Base-by-base conservation (phyloP, 2,329 filamentous ascomycete genomes). In the Aspergillus sp. region DNA sequence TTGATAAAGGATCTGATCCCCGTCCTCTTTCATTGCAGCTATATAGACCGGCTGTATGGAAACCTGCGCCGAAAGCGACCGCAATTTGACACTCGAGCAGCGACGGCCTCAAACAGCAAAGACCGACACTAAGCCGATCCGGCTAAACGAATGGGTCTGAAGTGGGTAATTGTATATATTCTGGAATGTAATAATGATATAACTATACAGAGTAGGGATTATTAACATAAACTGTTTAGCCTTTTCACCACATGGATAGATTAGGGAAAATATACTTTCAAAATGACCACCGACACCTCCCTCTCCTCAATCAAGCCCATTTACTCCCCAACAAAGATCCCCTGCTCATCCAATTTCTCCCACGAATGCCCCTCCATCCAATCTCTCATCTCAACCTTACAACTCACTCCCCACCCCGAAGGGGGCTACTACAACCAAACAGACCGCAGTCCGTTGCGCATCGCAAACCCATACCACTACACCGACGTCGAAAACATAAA, bases 371-470 rank as follows among this genome's bases (percentile, higher is more conserved):
- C 27, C 27, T 31, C 9, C 27, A 31, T 31, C 27, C 27, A 31
- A 31, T 31, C 27, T 31, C 27, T 31, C 27, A 31, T 31, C 27
- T 31, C 9, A 11, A 11, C 27, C 8, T 31, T 31, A 11, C 27
- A 31, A 31, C 77, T 88, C 24, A 68, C 75, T 48, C 74, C 79
- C 8, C 85, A 89, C 70, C 79, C 84, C 44, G 86, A 89, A 74
- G 86, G 86, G 52, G 86, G 86, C 46, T 89, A 86, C 74, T 89
- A 83, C 65, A 73, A 72, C 61, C 84, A 87, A 69, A 89, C 85
- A 1, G 84, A 89, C 71, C 77, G 80, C 55, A 78, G 82, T 61
- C 64, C 75, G 2, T 73, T 75, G 14, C 76, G 76, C 2, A 75
- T 89, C 17, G 79, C 84, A 0, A 86, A 85, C 27, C 82, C 84